Evolutionary conservation across 345 rosid species (phyloP).

Genomic region (Hibiscus trionum): DNA sequence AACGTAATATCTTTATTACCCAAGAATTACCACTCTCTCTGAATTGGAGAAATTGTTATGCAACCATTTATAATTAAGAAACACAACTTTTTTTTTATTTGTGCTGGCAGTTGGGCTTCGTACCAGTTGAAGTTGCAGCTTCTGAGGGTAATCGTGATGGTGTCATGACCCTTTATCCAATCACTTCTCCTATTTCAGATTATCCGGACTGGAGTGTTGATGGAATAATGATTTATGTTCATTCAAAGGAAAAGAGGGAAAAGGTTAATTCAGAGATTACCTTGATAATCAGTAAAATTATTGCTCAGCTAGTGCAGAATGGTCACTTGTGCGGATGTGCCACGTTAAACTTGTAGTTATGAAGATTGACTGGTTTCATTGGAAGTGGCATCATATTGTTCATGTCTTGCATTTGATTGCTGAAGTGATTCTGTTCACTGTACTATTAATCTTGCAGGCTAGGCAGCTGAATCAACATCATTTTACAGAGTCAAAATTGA

Average conservation of each 20-base stretch:
- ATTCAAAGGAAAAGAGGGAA: background rate
- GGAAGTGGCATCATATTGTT: background rate
- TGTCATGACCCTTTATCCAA: conserved; percentile 6
- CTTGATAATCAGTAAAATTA: background rate
- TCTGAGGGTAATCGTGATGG: background rate
- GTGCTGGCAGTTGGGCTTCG: background rate
- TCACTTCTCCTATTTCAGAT: background rate
- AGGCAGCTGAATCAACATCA: background rate
- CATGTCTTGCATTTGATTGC: background rate
- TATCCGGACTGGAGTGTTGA: conserved; percentile 3
- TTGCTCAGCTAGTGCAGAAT: background rate
- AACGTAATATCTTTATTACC: background rate
- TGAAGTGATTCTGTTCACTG: background rate
- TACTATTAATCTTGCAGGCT: conserved; percentile 10
- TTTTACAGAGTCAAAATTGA: background rate
- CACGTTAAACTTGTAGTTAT: background rate
- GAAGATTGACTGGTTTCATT: background rate
- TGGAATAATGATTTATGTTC: background rate
- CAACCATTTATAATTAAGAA: background rate
- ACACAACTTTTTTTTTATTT: background rate
- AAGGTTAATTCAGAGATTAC: background rate
- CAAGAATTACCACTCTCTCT: background rate
- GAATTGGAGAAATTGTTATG: background rate
- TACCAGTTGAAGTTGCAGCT: conserved; percentile 12
- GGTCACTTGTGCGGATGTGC: background rate